A percentile compares a stretch with the other conserved stretches of the same genome.
Evolutionary conservation across 140 eudicot genomes (phyloP).

Genomic region (Ambrosia hybrid): DNA sequence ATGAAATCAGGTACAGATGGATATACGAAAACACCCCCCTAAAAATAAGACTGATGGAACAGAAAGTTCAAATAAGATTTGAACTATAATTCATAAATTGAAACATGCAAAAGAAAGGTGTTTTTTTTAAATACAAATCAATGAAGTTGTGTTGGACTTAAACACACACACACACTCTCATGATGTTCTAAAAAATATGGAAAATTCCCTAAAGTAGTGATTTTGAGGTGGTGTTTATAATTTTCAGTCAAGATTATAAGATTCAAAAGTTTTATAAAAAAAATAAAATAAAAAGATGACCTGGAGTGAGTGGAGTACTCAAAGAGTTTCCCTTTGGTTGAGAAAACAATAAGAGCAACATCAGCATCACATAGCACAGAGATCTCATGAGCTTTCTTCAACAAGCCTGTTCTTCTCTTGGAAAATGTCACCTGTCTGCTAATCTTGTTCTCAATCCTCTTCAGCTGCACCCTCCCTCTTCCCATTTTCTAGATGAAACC

Average conservation of each 20-base stretch:
- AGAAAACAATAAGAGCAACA: slow-evolving; percentile 73
- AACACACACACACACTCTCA: neutral
- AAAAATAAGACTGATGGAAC: slow-evolving; percentile 32
- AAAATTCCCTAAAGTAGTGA: slow-evolving; percentile 3
- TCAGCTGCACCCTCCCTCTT: slow-evolving; percentile 75
- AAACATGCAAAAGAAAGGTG: slow-evolving; percentile 17
- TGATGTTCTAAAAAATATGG: neutral
- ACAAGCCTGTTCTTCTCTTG: slow-evolving; percentile 59
- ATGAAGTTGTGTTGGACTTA: neutral
- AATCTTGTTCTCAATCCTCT: slow-evolving; percentile 81
- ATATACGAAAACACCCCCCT: slow-evolving; percentile 20
- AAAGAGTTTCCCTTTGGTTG: slow-evolving; percentile 66
- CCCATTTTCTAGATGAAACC: slow-evolving; percentile 61
- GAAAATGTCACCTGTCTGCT: slow-evolving; percentile 78
- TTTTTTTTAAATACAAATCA: neutral
- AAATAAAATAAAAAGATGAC: slow-evolving; percentile 22
- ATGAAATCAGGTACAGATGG: slow-evolving; percentile 29
- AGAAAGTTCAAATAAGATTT: slow-evolving; percentile 22
- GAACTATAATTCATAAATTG: neutral
- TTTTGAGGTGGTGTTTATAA: neutral
- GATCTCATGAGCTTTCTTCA: slow-evolving; percentile 81
- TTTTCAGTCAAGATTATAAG: slow-evolving; percentile 13
- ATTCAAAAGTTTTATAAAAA: neutral
- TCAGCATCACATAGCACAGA: slow-evolving; percentile 85
- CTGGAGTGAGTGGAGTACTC: slow-evolving; percentile 72